Evolutionary conservation across 2,329 filamentous ascomycete genomes (phyloP), one percentile per base, ranked within the genome.

Genomic region (Calonectria montana): DNA sequence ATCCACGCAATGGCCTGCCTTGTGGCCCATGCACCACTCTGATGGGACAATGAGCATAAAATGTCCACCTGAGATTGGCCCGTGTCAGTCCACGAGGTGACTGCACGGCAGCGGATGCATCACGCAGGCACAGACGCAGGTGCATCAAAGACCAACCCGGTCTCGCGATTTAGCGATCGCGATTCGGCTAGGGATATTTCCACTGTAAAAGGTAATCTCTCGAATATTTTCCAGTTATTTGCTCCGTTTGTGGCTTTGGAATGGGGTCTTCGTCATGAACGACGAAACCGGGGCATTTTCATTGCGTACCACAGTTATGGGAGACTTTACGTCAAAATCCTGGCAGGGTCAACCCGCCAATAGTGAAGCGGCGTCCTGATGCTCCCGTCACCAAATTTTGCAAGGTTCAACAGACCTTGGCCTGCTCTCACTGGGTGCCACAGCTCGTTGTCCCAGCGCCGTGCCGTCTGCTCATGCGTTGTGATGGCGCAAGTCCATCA

Each of bases 61-160:
- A 47, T 21, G n/a, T 31, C 37, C 53, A 21, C 39, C 53, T 12
- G n/a, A 25, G 10, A 45, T 35, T 50, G 50, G 31, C 27, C 62
- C 29, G 47, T 65, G 25, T 45, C 25, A n/a, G 23, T 21, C 35
- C 50, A 61, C 50, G 55, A 53, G 31, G 29, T 27, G 18, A 57
- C 39, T 66, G 68, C 68, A 66, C 37, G 55, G 55, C 47, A n/a
- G 39, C 37, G 55, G 63, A 35, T 65, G 61, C 48, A 48, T 41
- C 35, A 16, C 45, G 37, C 63, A 57, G 63, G 57, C 69, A 67
- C 63, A 63, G 69, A 67, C 55, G 64, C 55, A 67, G 25, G 16
- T 67, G 55, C 55, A 67, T 62, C 55, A 35, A 23, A 67, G 55
- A 47, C 62, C 43, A 66, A 45, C 39, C 55, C 25, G 35, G 55